Evolutionary conservation across 345 rosid species (phyloP).

Genomic region (Dovyalis caffra): DNA sequence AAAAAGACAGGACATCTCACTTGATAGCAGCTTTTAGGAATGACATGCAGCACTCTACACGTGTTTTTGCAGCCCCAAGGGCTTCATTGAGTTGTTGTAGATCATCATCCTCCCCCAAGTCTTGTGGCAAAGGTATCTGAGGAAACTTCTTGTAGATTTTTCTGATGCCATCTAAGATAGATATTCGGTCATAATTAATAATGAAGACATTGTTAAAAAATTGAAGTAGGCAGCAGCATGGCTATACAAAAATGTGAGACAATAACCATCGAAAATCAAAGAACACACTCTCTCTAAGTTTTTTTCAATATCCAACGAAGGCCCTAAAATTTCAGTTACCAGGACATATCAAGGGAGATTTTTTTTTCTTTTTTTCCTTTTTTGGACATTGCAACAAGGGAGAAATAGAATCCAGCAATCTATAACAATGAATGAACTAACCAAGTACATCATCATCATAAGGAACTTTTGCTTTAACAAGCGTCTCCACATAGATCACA

Average conservation of each 20-base stretch:
- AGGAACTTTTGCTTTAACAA: constrained; percentile 69
- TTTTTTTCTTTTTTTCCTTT: too few relatives aligned
- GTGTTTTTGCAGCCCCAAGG: constrained; percentile 81
- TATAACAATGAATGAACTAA: constrained; percentile 45
- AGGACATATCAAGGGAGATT: background rate
- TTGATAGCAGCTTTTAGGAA: constrained; percentile 85
- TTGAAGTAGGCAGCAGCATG: background rate
- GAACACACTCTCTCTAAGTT: background rate
- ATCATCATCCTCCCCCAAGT: constrained; percentile 67
- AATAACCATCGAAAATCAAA: background rate
- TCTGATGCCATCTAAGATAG: constrained; percentile 68
- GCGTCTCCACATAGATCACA: constrained; percentile 63
- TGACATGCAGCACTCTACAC: constrained; percentile 75
- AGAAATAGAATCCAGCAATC: too few relatives aligned
- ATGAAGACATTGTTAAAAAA: background rate
- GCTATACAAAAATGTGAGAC: background rate
- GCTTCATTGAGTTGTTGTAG: constrained; percentile 76
- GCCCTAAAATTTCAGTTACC: background rate
- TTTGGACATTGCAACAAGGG: background rate
- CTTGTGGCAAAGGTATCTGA: constrained; percentile 66
- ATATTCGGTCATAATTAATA: constrained; percentile 29
- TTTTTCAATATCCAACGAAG: background rate
- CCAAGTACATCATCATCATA: constrained; percentile 68
- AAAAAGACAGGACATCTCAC: constrained; percentile 36
- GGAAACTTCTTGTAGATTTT: constrained; percentile 79